Evolutionary conservation across 352 stramenopile genomes (phyloP), one percentile per base, ranked within the genome.

Genomic region (Pythium scleroteichum): DNA sequence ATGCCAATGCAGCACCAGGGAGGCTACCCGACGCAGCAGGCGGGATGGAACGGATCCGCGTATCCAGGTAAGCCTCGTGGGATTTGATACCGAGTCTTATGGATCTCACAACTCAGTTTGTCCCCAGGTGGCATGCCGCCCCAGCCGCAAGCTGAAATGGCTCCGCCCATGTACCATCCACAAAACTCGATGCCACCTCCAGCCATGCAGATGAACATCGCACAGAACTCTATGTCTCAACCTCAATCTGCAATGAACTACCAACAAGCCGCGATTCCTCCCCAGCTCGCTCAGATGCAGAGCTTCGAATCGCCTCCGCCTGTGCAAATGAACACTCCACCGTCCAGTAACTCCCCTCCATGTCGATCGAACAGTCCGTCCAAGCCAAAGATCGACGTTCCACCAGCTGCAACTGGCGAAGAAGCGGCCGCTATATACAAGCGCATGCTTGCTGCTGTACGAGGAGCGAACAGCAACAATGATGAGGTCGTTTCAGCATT

Each of bases 391-490:
- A 40, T 82, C 19, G 67, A 75, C 4, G 72, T 91, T 1, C 85
- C 85, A 20, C 69, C 74, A 0, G 81, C 81, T 2, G 85, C 85
- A 4, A 72, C 72, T 2, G 85, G 85, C 7, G 81, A 91, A 38
- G 82, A 94, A 56, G 85, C 85, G 6, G 78, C 78, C 10, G 41
- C 74, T 16, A 91, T 94, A 52, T 94, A 94, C 73, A 92, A 88
- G 62, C 71, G 79, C 26, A 87, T 94, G 74, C 66, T 94, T 20
- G 82, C 82, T 29, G 81, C 81, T 4, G 85, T 94, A 48, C 79
- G 81, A 40, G 82, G 82, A 27, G 82, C 82, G 22, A 90, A 94
- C 63, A 73, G 67, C 26, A 75, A 85, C 64, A 85, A 90, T 51
- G 72, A 92, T 56, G 81, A 92, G 45, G 77, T 87, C 5, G 75